Evolutionary conservation across 148 eudicot genomes (phyloP).

Genomic region (Fagopyrum esculentum): DNA sequence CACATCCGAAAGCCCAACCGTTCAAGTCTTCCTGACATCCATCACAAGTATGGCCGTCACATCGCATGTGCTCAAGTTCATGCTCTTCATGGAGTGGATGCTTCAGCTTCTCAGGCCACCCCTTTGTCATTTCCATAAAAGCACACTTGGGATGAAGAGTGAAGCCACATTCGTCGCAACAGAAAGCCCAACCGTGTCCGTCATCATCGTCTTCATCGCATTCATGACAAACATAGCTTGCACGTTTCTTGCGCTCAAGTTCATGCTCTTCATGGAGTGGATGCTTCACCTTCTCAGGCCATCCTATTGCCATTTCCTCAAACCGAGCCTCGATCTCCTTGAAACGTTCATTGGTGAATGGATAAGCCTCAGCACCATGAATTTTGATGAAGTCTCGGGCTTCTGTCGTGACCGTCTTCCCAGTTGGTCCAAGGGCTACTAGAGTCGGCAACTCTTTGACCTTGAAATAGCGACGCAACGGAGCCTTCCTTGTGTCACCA

Average conservation of each 20-base stretch:
- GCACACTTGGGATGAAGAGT: no score
- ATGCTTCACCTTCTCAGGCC: constrained; percentile 49
- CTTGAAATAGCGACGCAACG: constrained; percentile 40
- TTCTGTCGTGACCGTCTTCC: constrained; percentile 44
- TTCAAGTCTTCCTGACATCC: constrained; percentile 42
- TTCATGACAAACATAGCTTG: no score
- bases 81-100: constrained; percentile 44
- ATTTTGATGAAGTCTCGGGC: constrained; percentile 37
- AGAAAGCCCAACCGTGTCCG: no score
- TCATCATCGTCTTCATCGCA: no score
- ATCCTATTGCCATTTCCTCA: constrained; percentile 44
- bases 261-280: constrained; percentile 45
- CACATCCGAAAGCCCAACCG: constrained; percentile 50
- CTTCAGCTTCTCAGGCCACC: constrained; percentile 49
- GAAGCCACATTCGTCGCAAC: no score
- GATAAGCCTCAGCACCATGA: constrained; percentile 60
- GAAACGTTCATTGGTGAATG: constrained; percentile 48
- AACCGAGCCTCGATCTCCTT: constrained; percentile 42
- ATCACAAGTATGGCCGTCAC: constrained; percentile 33
- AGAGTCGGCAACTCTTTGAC: constrained; percentile 47
- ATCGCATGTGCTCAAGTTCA: constrained; percentile 40
- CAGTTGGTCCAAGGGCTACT: constrained; percentile 48
- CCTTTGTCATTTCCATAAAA: constrained; percentile 33
- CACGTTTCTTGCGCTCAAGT: constrained; percentile 26
- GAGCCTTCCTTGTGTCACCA: constrained; percentile 35